Conservation (phyloP, 257 asterid genomes). For the Scutellaria minor region DNA sequence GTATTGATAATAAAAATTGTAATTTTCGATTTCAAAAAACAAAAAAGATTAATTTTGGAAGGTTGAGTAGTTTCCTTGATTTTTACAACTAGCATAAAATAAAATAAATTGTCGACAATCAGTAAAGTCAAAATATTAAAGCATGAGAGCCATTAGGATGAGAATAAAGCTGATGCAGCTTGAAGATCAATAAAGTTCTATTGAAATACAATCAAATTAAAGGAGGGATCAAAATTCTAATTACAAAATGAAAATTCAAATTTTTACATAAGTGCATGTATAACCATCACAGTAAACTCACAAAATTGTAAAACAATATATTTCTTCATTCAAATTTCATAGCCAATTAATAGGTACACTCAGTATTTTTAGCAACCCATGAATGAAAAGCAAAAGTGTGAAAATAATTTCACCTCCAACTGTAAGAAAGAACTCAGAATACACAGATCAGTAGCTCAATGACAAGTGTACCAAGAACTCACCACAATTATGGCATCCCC, state of each 20-base stretch:
- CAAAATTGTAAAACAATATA: neutral
- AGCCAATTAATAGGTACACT: neutral
- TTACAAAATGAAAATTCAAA: neutral
- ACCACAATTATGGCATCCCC: neutral
- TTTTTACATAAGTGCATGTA: neutral
- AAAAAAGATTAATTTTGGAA: too few species aligned
- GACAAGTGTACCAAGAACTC: neutral
- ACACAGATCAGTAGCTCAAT: neutral
- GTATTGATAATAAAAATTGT: too few species aligned
- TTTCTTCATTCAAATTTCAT: conserved; percentile 16
- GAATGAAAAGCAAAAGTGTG: neutral
- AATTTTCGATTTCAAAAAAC: too few species aligned
- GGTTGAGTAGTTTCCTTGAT: too few species aligned
- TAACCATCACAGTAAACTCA: neutral
- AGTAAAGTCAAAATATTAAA: too few species aligned
- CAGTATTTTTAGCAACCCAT: conserved; percentile 18
- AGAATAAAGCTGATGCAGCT: neutral
- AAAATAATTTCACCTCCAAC: conserved; percentile 13
- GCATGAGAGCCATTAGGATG: too few species aligned
- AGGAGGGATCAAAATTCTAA: neutral
- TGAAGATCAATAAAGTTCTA: neutral
- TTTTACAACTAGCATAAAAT: too few species aligned
- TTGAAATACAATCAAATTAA: neutral
- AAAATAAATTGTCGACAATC: too few species aligned
- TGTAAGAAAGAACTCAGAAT: neutral